phyloP scores from a whole-genome alignment of 352 stramenopile genomes.

The Globisporangium alternatum region DNA sequence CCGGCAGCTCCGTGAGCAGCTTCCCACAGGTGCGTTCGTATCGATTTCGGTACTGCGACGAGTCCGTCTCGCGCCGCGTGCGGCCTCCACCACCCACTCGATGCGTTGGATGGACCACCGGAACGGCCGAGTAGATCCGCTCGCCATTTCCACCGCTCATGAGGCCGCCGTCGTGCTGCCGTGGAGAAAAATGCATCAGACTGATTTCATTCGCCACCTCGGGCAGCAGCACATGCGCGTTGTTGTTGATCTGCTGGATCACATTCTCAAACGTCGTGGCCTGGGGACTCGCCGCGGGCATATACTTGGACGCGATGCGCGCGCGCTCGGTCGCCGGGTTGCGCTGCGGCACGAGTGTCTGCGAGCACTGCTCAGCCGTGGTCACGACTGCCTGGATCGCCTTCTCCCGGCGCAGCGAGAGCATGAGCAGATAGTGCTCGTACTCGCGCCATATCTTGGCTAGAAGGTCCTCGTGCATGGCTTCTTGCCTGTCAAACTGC shows the following conservation, averaged over 20 bases:
- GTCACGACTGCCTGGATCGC: constrained; percentile 55
- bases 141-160: neutral
- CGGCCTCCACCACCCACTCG: constrained; percentile 1
- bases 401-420: constrained; percentile 51
- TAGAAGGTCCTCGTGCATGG: constrained; percentile 51
- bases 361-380: constrained; percentile 29
- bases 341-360: constrained; percentile 64
- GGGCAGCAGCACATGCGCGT: constrained; percentile 41
- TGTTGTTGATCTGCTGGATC: constrained; percentile 61
- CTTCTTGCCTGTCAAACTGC: constrained; percentile 51
- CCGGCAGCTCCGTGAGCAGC: neutral
- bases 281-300: constrained; percentile 32
- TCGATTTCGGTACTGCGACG: constrained; percentile 1
- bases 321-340: constrained; percentile 65
- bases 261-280: constrained; percentile 31
- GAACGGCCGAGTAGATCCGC: neutral
- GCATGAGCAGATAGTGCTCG: constrained; percentile 60
- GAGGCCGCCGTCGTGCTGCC: neutral
- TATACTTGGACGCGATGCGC: constrained; percentile 39
- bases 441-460: constrained; percentile 54
- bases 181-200: neutral
- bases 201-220: constrained; percentile 37
- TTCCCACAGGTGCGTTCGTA: constrained; percentile 11
- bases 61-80: neutral
- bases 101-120: constrained; percentile 8